Evolutionary conservation across 257 asterid species (phyloP).

Genomic region (Solanum tacnaense): DNA sequence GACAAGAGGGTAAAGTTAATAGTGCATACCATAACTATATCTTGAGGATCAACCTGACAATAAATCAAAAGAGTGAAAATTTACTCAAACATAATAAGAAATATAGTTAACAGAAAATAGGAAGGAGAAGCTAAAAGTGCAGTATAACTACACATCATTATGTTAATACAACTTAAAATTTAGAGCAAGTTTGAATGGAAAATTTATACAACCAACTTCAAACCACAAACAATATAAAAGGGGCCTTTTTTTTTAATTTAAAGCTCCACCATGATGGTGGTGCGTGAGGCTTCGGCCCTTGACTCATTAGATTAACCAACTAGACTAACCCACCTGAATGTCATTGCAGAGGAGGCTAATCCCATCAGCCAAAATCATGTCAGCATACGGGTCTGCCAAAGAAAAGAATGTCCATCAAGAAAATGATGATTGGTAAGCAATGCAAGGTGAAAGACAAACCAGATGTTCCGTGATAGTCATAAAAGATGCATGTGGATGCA

Average conservation of each 20-base stretch:
- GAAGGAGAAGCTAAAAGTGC: background rate
- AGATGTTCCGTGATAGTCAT: background rate
- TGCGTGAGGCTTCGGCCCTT: background rate
- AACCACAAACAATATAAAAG: background rate
- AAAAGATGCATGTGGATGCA: background rate
- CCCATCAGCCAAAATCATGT: conserved; percentile 50
- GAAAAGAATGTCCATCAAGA: background rate
- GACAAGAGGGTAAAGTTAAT: background rate
- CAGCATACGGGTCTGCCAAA: conserved; percentile 27
- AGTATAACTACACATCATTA: background rate
- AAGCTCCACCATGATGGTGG: background rate
- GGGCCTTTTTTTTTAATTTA: background rate
- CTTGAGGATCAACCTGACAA: conserved; percentile 94
- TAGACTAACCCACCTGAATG: conserved; percentile 28
- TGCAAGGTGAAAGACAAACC: background rate
- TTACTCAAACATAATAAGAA: background rate
- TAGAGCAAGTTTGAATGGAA: background rate
- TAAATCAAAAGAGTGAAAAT: background rate
- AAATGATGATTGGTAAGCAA: background rate
- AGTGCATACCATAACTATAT: conserved; percentile 83
- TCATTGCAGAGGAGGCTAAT: conserved; percentile 37
- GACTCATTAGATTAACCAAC: background rate
- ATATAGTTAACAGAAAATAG: background rate
- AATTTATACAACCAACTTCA: background rate
- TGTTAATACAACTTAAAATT: background rate